Evolutionary conservation across 306 rosid species (phyloP).

Genomic region (Medicago ruthenica): DNA sequence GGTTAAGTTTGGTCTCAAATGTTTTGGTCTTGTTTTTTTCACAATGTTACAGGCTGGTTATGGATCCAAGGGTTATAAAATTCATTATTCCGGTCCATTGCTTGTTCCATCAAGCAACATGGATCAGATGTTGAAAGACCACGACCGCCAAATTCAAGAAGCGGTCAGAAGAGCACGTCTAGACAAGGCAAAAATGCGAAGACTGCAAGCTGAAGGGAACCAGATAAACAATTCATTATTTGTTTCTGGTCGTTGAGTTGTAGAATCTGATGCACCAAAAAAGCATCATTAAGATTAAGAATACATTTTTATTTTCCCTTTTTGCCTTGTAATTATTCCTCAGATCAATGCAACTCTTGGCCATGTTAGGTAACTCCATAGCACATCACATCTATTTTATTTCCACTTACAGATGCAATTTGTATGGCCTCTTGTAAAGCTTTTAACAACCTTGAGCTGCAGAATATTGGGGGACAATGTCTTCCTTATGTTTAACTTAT

Average conservation of each 20-base stretch:
- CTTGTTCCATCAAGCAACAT: conserved; percentile 90
- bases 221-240: conserved; percentile 81
- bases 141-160: conserved; percentile 96
- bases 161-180: conserved; percentile 86
- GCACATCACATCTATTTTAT: conserved; percentile 47
- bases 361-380: conserved; percentile 62
- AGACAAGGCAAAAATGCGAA: conserved; percentile 87
- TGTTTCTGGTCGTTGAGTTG: conserved; percentile 87
- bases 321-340: conserved; percentile 56
- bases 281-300: conserved; percentile 44
- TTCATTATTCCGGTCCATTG: conserved; percentile 97
- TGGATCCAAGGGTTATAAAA: conserved; percentile 93
- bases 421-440: conserved; percentile 68
- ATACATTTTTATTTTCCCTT: conserved; percentile 31
- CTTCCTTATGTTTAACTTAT: conserved; percentile 46
- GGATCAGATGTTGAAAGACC: conserved; percentile 99
- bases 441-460: conserved; percentile 55
- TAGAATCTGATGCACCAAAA: conserved; percentile 39
- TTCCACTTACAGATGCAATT: conserved; percentile 53
- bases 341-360: conserved; percentile 46
- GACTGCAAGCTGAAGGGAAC: conserved; percentile 81
- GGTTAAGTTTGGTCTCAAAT: conserved; percentile 31
- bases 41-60: conserved; percentile 70
- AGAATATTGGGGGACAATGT: conserved; percentile 52
- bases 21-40: conserved; percentile 14